Percentiles rank a stretch among this genome's conserved stretches.
These are phyloP conservation scores for Carex arenaria DNA, from an alignment of 202 grass and related monocot genomes.

Conservation along the genomic window DNA sequence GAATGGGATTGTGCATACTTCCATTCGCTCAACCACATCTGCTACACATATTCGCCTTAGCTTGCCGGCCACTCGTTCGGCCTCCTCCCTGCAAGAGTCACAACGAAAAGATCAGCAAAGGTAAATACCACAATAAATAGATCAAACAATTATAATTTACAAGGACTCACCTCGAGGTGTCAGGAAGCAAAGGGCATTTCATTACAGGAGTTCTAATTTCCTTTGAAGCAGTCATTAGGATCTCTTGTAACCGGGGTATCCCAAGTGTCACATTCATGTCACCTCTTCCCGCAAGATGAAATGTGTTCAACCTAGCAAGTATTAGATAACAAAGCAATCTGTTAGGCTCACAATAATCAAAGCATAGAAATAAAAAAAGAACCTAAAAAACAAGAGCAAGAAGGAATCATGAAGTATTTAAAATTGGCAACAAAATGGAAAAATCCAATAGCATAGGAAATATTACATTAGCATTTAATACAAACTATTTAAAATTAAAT, in stretches of 20 bases:
- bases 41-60: conserved; percentile 56
- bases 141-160: background rate
- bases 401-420: background rate
- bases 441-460: background rate
- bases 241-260: conserved; percentile 84
- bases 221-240: conserved; percentile 78
- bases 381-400: background rate
- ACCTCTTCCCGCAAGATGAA: conserved; percentile 85
- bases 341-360: conserved; percentile 1
- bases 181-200: conserved; percentile 39
- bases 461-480: background rate
- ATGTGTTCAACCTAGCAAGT: conserved; percentile 78
- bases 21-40: conserved; percentile 66
- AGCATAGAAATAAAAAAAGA: background rate
- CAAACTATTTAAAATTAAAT: background rate
- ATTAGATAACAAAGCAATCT: background rate
- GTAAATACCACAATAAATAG: conserved; percentile 18
- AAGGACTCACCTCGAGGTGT: conserved; percentile 29
- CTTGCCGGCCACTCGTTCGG: conserved; percentile 36
- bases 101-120: conserved; percentile 10
- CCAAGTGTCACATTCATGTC: conserved; percentile 96
- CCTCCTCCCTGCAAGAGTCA: conserved; percentile 36
- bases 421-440: background rate
- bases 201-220: conserved; percentile 67
- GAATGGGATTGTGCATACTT: conserved; percentile 77